Evolutionary conservation across 169 alveolate genomes (phyloP), one percentile per base, ranked within the genome.

Genomic region (Plasmodium yoelii): DNA sequence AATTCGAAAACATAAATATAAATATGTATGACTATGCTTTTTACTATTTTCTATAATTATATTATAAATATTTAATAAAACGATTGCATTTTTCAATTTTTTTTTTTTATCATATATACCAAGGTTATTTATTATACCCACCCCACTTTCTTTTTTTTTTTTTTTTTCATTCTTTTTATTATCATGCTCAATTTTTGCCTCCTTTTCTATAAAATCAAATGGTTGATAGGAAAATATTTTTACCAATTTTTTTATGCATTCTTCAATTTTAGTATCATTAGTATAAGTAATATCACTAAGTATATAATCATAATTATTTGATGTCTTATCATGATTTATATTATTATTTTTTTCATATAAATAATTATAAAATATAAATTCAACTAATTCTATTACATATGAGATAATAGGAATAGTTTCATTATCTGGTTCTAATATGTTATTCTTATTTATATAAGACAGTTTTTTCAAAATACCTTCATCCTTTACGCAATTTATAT

Each of bases 41-140:
- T 47, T 60, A 51, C 73, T 70, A 70, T 86, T 86, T 53, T 70
- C 87, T 24, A 70, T 28, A 49, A 86, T 47, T n/a, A 86, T 51
- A 34, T 70, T 86, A 71, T 86, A 86, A n/a, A 86, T 59, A 28
- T 86, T 86, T 53, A 86, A 59, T 63, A 86, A 57, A 22, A 86
- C 47, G 6, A 86, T 5, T 5, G 91, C 73, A 57, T 70, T 68
- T 44, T 86, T 86, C 9, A 86, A 55, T 26, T 57, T 75, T 59
- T 86, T 86, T 72, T 86, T 86, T 39, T 70, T 63, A 42, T 39
- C 15, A 60, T 69, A 86, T 28, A 69, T 70, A 2, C 91, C 87
- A 34, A 86, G 86, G 51, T 86, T n/a, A 63, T 55, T 68, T 18
- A 73, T 13, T 15, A 60, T 56, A 55, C 7, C 39, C 4, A n/a